Evolutionary conservation across 768 basidiomycete genomes (phyloP).

Genomic region (Termitomyces eurrhizus): DNA sequence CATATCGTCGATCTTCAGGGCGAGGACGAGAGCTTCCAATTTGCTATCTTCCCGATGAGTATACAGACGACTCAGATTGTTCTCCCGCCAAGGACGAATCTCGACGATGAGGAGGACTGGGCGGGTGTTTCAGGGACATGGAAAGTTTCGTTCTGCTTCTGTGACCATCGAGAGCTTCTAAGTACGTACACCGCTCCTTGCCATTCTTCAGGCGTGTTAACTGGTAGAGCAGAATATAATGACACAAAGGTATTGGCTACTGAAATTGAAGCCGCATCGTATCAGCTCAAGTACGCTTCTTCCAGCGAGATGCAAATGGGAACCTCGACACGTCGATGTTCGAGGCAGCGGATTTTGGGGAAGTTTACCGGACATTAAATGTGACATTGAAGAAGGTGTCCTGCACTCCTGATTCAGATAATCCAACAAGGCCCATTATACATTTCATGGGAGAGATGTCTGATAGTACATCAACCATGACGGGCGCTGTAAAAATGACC

Average conservation of each 20-base stretch:
- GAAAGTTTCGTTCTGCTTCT: conserved; percentile 63
- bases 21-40: conserved; percentile 28
- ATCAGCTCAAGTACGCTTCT: neutral
- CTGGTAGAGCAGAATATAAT: conserved; percentile 35
- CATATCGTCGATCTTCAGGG: conserved; percentile 40
- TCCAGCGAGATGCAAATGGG: conserved; percentile 25
- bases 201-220: neutral
- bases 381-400: conserved; percentile 41
- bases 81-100: conserved; percentile 33
- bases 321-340: conserved; percentile 45
- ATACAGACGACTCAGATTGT: conserved; percentile 51
- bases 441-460: conserved; percentile 50
- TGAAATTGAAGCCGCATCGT: neutral
- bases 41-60: conserved; percentile 44
- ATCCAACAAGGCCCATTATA: conserved; percentile 51
- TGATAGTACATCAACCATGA: conserved; percentile 41
- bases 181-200: conserved; percentile 37
- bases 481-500: conserved; percentile 52
- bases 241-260: conserved; percentile 22
- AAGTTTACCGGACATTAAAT: conserved; percentile 47
- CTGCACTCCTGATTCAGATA: conserved; percentile 39
- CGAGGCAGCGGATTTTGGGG: conserved; percentile 44
- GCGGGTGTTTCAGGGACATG: conserved; percentile 57
- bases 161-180: conserved; percentile 63
- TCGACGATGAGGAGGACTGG: conserved; percentile 46